These are phyloP conservation scores for Trichoderma pleuroti DNA, from an alignment of 2,329 filamentous ascomycete genomes.

Conservation along the genomic window DNA sequence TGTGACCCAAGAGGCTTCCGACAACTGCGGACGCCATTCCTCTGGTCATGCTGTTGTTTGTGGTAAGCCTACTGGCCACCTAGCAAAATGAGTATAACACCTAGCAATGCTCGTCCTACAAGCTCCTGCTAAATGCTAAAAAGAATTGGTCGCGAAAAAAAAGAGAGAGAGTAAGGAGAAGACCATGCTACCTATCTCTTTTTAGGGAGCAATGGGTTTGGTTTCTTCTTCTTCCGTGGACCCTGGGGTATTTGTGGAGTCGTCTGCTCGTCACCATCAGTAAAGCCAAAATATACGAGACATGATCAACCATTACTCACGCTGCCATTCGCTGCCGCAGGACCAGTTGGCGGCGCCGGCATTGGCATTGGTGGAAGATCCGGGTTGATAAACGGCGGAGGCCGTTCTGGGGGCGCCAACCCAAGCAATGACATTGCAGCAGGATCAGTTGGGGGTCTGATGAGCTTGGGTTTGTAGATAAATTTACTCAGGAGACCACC, in stretches of 20 bases:
- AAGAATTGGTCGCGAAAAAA: not conserved
- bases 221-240: conserved; percentile 39
- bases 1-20: not conserved
- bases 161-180: not conserved
- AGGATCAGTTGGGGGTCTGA: conserved; percentile 42
- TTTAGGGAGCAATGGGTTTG: conserved; percentile 45
- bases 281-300: not conserved
- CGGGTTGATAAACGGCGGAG: conserved; percentile 30
- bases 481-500: conserved; percentile 38
- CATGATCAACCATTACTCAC: not conserved
- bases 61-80: not conserved
- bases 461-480: conserved; percentile 30
- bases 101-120: conserved; percentile 4
- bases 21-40: not conserved
- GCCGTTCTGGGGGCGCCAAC: conserved; percentile 44
- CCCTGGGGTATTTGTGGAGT: conserved; percentile 26
- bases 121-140: not conserved
- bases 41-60: not conserved
- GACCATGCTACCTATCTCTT: conserved; percentile 27
- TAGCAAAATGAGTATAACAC: not conserved
- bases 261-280: not conserved
- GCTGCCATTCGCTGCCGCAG: conserved; percentile 21
- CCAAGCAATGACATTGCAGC: conserved; percentile 52
- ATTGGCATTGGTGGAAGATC: conserved; percentile 17
- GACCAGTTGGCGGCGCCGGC: conserved; percentile 22